These are phyloP conservation scores for Erysimum pusillum DNA, from an alignment of 441 rosid genomes.

Conservation along the genomic window DNA sequence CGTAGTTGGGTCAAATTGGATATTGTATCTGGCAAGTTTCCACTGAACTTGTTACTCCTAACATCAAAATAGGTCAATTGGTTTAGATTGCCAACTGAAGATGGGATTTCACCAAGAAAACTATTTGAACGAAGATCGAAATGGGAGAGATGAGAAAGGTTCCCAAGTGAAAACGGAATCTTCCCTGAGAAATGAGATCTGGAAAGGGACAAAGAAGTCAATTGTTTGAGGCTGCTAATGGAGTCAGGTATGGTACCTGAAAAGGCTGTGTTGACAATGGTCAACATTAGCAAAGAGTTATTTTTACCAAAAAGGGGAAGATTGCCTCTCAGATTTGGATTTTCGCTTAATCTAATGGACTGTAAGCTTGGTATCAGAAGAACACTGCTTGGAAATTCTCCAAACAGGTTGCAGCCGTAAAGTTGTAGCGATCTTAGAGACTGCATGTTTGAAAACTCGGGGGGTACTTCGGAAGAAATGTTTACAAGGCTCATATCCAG, in stretches of 20 bases:
- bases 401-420: neutral
- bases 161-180: constrained; percentile 4
- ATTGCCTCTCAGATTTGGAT: no score
- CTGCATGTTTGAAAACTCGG: neutral
- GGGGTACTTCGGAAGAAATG: neutral
- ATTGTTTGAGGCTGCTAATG: constrained; percentile 13
- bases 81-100: neutral
- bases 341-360: neutral
- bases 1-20: neutral
- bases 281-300: neutral
- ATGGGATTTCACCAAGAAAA: constrained; percentile 6
- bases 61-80: neutral
- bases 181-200: neutral
- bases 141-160: neutral
- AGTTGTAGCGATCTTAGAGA: neutral
- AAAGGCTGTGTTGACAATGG: constrained; percentile 10
- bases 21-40: neutral
- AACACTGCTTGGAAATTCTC: neutral
- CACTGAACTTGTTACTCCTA: neutral
- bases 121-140: neutral
- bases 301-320: no score
- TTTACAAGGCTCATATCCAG: neutral
- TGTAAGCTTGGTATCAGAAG: neutral
- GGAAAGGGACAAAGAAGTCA: constrained; percentile 1
- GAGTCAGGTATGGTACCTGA: neutral